phyloP scores from a whole-genome alignment of 2,329 filamentous ascomycete genomes.

The Fusarium denticulatum region DNA sequence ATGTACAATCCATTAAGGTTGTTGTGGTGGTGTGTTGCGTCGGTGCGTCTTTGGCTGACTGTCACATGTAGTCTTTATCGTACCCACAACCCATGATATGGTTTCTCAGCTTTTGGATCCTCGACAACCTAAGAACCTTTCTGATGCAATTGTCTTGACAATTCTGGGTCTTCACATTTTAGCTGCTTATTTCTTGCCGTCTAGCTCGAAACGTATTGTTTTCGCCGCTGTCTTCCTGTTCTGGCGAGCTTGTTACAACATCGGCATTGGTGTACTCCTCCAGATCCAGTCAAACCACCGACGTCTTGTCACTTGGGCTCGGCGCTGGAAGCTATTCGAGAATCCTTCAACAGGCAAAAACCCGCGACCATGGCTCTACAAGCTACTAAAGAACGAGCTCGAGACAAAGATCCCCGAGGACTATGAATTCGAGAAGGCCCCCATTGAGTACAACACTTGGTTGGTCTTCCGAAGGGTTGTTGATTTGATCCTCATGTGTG shows the following conservation, averaged over 20 bases:
- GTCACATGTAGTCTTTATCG: slow-evolving; percentile 80
- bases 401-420: slow-evolving; percentile 94
- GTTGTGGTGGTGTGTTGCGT: slow-evolving; percentile 11
- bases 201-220: slow-evolving; percentile 74
- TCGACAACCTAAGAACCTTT: slow-evolving; percentile 92
- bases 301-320: slow-evolving; percentile 86
- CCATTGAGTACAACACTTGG: slow-evolving; percentile 99
- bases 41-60: slow-evolving; percentile 34
- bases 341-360: slow-evolving; percentile 83
- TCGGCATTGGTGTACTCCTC: slow-evolving; percentile 90
- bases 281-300: slow-evolving; percentile 90
- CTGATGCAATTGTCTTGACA: slow-evolving; percentile 81
- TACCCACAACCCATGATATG: slow-evolving; percentile 98
- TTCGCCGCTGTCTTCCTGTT: slow-evolving; percentile 89
- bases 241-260: slow-evolving; percentile 93
- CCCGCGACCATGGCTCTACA: slow-evolving; percentile 83
- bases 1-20: slow-evolving; percentile 52
- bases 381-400: slow-evolving; percentile 85
- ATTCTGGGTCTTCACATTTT: slow-evolving; percentile 81
- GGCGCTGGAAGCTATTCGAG: slow-evolving; percentile 86
- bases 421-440: slow-evolving; percentile 92
- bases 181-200: slow-evolving; percentile 77
- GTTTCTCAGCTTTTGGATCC: slow-evolving; percentile 96
- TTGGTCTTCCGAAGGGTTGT: slow-evolving; percentile 94
- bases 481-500: slow-evolving; percentile 98